phyloP scores from a whole-genome alignment of 2,329 filamentous ascomycete species.

The Xylariaceae sp. region DNA sequence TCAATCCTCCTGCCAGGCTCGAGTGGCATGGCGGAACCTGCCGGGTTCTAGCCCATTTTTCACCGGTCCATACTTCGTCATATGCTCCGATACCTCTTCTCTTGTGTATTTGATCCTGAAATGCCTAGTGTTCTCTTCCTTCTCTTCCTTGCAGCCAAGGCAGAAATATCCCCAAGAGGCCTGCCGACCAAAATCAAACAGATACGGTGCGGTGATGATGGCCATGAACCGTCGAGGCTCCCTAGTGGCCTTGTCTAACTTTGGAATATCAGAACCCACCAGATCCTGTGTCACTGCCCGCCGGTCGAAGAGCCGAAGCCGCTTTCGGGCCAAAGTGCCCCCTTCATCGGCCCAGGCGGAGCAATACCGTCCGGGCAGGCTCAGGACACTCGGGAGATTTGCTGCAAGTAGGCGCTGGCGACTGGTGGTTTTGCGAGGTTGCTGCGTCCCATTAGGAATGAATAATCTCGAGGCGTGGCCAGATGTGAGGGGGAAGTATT shows the following conservation, averaged over 20 bases:
- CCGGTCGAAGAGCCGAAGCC: conserved; percentile 4
- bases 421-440: not conserved
- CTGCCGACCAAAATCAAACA: not conserved
- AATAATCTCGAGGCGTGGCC: not conserved
- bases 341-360: not conserved
- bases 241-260: not conserved
- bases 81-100: not conserved
- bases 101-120: conserved; percentile 16
- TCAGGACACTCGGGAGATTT: not conserved
- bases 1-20: not conserved
- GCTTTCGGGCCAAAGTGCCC: not conserved
- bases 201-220: conserved; percentile 12
- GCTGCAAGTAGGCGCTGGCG: not conserved
- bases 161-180: conserved; percentile 14
- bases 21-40: conserved; percentile 9
- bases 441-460: not conserved
- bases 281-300: not conserved
- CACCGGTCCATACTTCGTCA: conserved; percentile 8
- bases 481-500: conserved; percentile 7
- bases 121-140: conserved; percentile 11
- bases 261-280: not conserved
- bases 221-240: conserved; percentile 11
- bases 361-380: conserved; percentile 6
- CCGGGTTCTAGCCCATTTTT: conserved; percentile 1
- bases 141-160: conserved; percentile 4